Evolutionary conservation across 805 yeast genomes (phyloP).

Genomic region (Starmerella etchellsii): DNA sequence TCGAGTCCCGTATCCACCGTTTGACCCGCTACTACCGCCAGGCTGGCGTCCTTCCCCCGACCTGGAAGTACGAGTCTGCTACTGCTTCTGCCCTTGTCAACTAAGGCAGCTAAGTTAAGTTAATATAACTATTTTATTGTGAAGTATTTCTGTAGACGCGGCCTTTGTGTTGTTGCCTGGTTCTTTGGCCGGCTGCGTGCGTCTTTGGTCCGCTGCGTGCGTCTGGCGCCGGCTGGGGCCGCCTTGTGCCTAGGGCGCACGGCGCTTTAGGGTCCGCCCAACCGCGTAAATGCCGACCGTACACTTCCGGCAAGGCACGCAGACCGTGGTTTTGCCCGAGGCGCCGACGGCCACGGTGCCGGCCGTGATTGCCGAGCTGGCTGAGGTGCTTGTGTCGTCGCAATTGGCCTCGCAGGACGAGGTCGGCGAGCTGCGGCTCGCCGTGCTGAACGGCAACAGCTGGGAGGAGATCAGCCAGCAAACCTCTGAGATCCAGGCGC

Average conservation of each 20-base stretch:
- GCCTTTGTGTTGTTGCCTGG: no score
- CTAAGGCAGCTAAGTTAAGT: slow-evolving; percentile 38
- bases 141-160: no score
- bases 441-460: slow-evolving; percentile 8
- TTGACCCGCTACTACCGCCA: slow-evolving; percentile 99
- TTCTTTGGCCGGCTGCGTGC: no score
- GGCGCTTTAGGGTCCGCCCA: no score
- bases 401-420: slow-evolving; percentile 15
- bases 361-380: slow-evolving; percentile 19
- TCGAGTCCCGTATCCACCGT: slow-evolving; percentile 99
- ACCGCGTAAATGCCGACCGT: slow-evolving; percentile 19
- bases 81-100: slow-evolving; percentile 99
- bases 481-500: slow-evolving; percentile 4
- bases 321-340: slow-evolving; percentile 13
- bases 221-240: no score
- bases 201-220: no score
- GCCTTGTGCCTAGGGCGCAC: no score
- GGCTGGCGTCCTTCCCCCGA: slow-evolving; percentile 97
- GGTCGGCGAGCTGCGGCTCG: slow-evolving; percentile 18
- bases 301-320: slow-evolving; percentile 14
- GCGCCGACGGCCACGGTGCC: slow-evolving; percentile 8
- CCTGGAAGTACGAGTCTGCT: slow-evolving; percentile 99
- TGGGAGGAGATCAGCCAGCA: slow-evolving; percentile 15
- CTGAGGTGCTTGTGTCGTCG: slow-evolving; percentile 21
- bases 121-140: slow-evolving; percentile 5